phyloP scores from a whole-genome alignment of 768 basidiomycete species.

The Auricularia sp. region DNA sequence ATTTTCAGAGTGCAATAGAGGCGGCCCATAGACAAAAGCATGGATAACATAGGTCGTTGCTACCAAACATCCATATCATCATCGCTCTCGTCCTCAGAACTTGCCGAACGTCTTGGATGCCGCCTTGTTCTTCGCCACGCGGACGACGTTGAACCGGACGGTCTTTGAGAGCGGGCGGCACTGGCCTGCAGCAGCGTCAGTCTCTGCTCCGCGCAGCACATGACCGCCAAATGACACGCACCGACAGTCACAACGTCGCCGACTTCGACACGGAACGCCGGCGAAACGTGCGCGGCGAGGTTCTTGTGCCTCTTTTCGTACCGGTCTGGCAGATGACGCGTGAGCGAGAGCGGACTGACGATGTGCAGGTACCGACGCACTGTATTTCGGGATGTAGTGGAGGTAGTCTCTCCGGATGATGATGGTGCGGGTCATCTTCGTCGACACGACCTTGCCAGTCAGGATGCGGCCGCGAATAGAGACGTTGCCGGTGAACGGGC shows the following conservation, averaged over 20 bases:
- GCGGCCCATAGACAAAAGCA: background rate
- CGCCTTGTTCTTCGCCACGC: slow-evolving; percentile 91
- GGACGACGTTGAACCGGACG: slow-evolving; percentile 97
- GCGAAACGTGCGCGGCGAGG: slow-evolving; percentile 91
- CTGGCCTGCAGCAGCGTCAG: slow-evolving; percentile 52
- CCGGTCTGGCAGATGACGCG: slow-evolving; percentile 51
- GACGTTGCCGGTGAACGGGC: slow-evolving; percentile 93
- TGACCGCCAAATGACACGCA: slow-evolving; percentile 30
- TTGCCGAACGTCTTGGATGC: slow-evolving; percentile 86
- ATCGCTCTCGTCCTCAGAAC: slow-evolving; percentile 45
- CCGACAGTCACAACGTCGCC: slow-evolving; percentile 95
- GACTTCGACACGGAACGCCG: slow-evolving; percentile 94
- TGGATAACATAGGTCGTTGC: background rate
- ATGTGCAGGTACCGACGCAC: slow-evolving; percentile 39
- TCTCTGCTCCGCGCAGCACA: background rate
- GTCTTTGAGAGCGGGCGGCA: slow-evolving; percentile 99
- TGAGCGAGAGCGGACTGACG: background rate
- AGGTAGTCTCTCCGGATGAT: slow-evolving; percentile 93
- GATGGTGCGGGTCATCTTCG: slow-evolving; percentile 98
- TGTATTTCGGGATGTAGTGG: slow-evolving; percentile 98
- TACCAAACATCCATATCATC: background rate
- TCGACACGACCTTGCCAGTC: slow-evolving; percentile 94
- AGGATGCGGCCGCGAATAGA: slow-evolving; percentile 99
- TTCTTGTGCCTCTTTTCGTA: slow-evolving; percentile 99
- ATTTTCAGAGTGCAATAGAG: background rate